Evolutionary conservation across 331 rosid genomes (phyloP).

Genomic region (Prunus yedoensis): DNA sequence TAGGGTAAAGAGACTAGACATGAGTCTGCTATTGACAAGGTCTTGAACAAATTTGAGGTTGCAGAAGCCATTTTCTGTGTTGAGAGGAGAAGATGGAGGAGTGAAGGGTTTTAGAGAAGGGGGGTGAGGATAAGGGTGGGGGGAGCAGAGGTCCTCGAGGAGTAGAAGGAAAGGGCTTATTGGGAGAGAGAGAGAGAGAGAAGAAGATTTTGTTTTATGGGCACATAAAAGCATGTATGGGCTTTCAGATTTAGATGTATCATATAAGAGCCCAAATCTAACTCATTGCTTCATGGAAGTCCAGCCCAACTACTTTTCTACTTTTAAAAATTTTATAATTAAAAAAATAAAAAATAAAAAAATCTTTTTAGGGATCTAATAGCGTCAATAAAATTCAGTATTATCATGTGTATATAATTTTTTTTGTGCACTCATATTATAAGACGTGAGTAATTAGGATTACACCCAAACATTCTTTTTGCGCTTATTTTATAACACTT

Average conservation of each 20-base stretch:
- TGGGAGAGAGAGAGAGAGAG: not conserved
- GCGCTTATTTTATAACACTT: too few species aligned
- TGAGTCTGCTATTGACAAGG: slow-evolving; percentile 61
- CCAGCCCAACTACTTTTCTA: not conserved
- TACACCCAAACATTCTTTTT: too few species aligned
- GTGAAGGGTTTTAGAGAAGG: slow-evolving; percentile 39
- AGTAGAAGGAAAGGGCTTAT: not conserved
- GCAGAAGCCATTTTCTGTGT: slow-evolving; percentile 47
- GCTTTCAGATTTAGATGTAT: not conserved
- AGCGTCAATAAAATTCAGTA: too few species aligned
- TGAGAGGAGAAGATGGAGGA: slow-evolving; percentile 7
- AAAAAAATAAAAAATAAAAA: too few species aligned
- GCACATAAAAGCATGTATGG: not conserved
- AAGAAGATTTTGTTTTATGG: not conserved
- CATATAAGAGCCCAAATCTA: not conserved
- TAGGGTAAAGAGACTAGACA: slow-evolving; percentile 54
- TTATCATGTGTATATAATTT: too few species aligned
- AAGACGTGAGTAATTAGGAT: too few species aligned
- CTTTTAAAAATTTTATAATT: not conserved
- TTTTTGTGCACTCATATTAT: not conserved
- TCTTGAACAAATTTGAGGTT: slow-evolving; percentile 41
- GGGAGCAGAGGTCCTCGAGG: not conserved
- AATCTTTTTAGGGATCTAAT: too few species aligned
- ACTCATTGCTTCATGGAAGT: not conserved
- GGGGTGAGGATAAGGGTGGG: slow-evolving; percentile 60